Base-by-base conservation (phyloP, 2,329 filamentous ascomycete genomes). In the Plectosphaerella cucumerina region DNA sequence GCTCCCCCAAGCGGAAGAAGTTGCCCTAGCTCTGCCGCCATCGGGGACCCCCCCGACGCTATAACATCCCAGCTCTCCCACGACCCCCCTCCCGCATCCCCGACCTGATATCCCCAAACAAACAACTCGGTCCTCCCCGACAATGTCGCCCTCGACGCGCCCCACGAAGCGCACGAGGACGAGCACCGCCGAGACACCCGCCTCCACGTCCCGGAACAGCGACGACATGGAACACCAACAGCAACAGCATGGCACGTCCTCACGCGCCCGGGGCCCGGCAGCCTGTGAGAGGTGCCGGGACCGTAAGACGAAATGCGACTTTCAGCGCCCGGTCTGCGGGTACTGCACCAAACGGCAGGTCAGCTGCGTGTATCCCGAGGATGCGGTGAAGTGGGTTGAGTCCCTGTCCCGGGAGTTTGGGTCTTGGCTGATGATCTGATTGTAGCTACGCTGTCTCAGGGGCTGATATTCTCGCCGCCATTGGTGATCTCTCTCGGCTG, bases 261-360 rank as follows among this genome's bases (percentile, higher is more conserved):
- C 26, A 12, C 21, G 53, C 34, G 52, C 53, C 8, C 53, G 53
- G 35, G 53, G 52, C 1, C 51, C 53, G 9, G 62, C 59, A 15
- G 68, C 68, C 6, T 70, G 68, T 15, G 62, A 68, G 51, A 64
- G 66, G 0, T 70, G 68, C 55, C 65, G 68, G 2, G 63, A 62
- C 6, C 57, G 68, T 14, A 67, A 68, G 54, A 70, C 66, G 15
- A 70, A 70, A 47, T 70, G 68, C 55, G 68, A 70, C 44, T 70
- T 70, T 48, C 60, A 61, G 14, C 62, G 65, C 26, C 68, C 68
- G 3, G 63, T 63, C 0, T 69, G 68, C 53, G 66, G 67, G 8
- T 70, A 68, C 33, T 70, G 67, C 52, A 56, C 59, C 15, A 60
- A 64, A 10, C 55, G 66, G 21, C 60, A 60, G 33, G 67, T 67